These are phyloP conservation scores for Vitis amurensis DNA, from an alignment of 164 flowering plant genomes.

Conservation along the genomic window DNA sequence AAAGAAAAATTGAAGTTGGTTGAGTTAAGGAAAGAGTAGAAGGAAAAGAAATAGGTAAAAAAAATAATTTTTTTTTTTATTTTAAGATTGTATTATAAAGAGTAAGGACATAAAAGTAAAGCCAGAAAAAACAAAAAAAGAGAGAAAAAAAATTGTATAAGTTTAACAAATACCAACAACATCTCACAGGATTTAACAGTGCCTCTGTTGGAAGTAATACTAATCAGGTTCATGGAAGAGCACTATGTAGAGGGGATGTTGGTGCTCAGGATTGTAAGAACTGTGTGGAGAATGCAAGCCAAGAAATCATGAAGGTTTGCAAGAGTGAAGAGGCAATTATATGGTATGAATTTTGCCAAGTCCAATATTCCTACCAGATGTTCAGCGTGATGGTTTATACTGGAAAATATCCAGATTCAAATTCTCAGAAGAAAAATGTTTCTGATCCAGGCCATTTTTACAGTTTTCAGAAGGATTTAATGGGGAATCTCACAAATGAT, in stretches of 20 bases:
- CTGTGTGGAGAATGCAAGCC: constrained; percentile 18
- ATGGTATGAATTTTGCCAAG: constrained; percentile 25
- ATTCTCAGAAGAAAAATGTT: background rate
- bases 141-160: no score
- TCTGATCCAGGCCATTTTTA: constrained; percentile 3
- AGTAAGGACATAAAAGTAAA: no score
- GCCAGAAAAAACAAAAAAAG: no score
- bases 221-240: no score
- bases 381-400: constrained; percentile 9
- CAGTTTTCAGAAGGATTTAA: background rate
- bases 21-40: no score
- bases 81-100: no score
- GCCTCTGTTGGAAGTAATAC: no score
- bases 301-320: constrained; percentile 10
- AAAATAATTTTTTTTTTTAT: no score
- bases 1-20: no score
- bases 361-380: constrained; percentile 16
- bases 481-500: background rate
- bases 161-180: no score
- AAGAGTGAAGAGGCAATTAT: constrained; percentile 16
- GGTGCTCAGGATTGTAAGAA: constrained; percentile 7
- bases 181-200: background rate
- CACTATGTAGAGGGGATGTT: constrained; percentile 37
- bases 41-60: no score
- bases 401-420: constrained; percentile 3